phyloP scores from a whole-genome alignment of 768 basidiomycete genomes.

The Mycena maculata region DNA sequence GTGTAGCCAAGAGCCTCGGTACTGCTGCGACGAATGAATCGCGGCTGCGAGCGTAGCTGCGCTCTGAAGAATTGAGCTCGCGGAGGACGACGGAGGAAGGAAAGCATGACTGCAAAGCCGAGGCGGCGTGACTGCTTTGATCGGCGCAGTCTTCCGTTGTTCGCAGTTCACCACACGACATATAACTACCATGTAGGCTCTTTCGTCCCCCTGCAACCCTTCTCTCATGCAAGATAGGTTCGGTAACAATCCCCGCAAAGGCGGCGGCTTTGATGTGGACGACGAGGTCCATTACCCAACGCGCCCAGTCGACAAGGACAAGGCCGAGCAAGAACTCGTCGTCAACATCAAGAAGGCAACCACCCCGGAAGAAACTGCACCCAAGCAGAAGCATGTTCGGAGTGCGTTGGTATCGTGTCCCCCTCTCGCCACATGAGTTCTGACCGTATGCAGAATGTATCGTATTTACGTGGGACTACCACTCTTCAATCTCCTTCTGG shows the following conservation, averaged over 20 bases:
- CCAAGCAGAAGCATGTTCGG: conserved; percentile 99
- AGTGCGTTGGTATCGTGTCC: conserved; percentile 66
- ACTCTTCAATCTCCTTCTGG: conserved; percentile 98
- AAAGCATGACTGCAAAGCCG: conserved; percentile 22
- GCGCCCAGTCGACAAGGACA: conserved; percentile 97
- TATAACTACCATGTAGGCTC: conserved; percentile 22
- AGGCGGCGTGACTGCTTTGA: not conserved
- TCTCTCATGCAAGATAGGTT: conserved; percentile 48
- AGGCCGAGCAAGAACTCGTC: conserved; percentile 93
- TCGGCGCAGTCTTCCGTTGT: not conserved
- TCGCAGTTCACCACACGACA: conserved; percentile 3
- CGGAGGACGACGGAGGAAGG: conserved; percentile 33
- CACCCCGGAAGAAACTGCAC: conserved; percentile 92
- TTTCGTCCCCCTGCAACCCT: not conserved
- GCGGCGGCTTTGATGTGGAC: conserved; percentile 72
- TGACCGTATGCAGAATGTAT: conserved; percentile 80
- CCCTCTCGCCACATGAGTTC: conserved; percentile 15
- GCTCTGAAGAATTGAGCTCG: conserved; percentile 15
- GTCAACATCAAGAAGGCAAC: conserved; percentile 99
- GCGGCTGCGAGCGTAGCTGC: conserved; percentile 8
- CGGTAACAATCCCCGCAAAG: conserved; percentile 43
- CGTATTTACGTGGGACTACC: conserved; percentile 99
- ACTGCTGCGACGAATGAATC: conserved; percentile 14
- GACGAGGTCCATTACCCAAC: conserved; percentile 95
- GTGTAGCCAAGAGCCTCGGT: conserved; percentile 63